Conservation (phyloP, 345 rosid genomes). For the Melaleuca alternifolia region DNA sequence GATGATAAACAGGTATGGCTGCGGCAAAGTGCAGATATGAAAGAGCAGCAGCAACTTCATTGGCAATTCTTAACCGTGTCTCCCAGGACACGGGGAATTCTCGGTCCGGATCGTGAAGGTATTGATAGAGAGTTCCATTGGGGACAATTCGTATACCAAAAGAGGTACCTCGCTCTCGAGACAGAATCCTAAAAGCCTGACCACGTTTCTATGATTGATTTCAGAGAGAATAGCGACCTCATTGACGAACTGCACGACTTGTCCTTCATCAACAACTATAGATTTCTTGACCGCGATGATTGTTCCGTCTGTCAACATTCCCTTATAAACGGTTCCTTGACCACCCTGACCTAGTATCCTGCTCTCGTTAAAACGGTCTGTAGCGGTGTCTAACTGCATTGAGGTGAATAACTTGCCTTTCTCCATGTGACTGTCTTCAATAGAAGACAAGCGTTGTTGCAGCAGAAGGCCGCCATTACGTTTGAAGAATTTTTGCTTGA, state of each 20-base stretch:
- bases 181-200: conserved; percentile 3
- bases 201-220: conserved; percentile 5
- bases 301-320: conserved; percentile 6
- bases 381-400: neutral
- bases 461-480: neutral
- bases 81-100: neutral
- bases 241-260: conserved; percentile 2
- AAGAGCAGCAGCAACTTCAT: conserved; percentile 5
- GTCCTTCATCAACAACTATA: neutral
- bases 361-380: neutral
- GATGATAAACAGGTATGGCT: neutral
- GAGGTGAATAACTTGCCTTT: neutral
- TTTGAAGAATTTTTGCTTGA: neutral
- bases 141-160: conserved; percentile 2
- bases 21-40: conserved; percentile 4
- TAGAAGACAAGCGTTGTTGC: neutral
- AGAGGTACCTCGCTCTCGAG: conserved; percentile 1
- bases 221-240: conserved; percentile 6
- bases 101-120: neutral
- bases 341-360: neutral
- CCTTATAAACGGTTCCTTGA: conserved; percentile 4
- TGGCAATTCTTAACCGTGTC: conserved; percentile 1
- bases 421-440: neutral
- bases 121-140: neutral
- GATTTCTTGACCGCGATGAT: neutral